phyloP scores from a whole-genome alignment of 768 basidiomycete genomes.

The Xerocomus brunneocitrinus region DNA sequence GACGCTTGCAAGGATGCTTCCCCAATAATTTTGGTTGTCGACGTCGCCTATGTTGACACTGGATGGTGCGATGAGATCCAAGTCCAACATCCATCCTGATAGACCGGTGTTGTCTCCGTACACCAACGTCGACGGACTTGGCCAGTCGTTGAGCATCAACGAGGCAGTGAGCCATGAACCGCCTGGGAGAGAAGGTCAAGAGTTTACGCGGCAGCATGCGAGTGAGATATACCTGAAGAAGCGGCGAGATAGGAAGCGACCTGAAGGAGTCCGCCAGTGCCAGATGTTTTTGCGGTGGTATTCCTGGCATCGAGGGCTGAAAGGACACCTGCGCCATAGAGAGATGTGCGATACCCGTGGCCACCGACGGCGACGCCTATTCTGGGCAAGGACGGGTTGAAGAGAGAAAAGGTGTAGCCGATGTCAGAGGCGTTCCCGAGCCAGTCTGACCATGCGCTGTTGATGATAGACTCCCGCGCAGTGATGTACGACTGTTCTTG shows the following conservation, averaged over 20 bases:
- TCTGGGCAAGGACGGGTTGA: slow-evolving; percentile 42
- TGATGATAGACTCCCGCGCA: slow-evolving; percentile 39
- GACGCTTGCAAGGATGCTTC: slow-evolving; percentile 50
- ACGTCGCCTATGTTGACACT: slow-evolving; percentile 43
- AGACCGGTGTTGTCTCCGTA: slow-evolving; percentile 47
- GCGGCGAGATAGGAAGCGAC: slow-evolving; percentile 66
- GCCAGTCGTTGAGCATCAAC: slow-evolving; percentile 61
- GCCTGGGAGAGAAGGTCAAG: slow-evolving; percentile 31
- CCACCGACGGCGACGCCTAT: slow-evolving; percentile 68
- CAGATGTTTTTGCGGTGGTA: slow-evolving; percentile 47
- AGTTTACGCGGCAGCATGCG: not conserved
- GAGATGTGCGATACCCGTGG: slow-evolving; percentile 64
- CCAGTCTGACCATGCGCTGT: slow-evolving; percentile 56
- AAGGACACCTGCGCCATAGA: slow-evolving; percentile 58
- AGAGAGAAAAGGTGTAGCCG: slow-evolving; percentile 47
- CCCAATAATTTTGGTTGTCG: slow-evolving; percentile 50
- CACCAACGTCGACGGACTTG: slow-evolving; percentile 51
- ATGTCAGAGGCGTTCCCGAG: slow-evolving; percentile 48
- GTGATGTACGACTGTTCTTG: slow-evolving; percentile 46
- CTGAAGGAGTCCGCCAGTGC: slow-evolving; percentile 67
- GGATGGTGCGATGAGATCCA: slow-evolving; percentile 52
- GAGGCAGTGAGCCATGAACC: slow-evolving; percentile 70
- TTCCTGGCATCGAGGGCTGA: slow-evolving; percentile 61
- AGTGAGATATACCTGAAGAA: slow-evolving; percentile 48
- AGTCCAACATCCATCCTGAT: slow-evolving; percentile 53